These are phyloP conservation scores for Prototheca stagnorum DNA, from an alignment of 163 green algal species.

Conservation along the genomic window DNA sequence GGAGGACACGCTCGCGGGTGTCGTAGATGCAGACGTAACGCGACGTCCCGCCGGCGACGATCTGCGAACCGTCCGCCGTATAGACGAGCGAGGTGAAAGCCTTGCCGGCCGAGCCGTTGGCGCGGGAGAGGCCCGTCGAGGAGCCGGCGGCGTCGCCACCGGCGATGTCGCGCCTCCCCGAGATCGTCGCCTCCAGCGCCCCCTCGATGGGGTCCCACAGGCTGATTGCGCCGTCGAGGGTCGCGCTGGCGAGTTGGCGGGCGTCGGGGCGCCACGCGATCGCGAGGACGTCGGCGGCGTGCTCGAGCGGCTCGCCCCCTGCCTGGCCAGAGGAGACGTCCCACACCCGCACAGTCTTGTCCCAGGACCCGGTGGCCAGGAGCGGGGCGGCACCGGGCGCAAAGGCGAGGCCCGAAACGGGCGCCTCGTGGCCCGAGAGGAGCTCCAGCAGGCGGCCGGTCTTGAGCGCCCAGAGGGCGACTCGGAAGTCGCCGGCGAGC, in stretches of 20 bases:
- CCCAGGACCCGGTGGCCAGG: slow-evolving; percentile 76
- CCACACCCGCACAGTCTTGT: slow-evolving; percentile 77
- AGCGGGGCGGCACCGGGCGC: slow-evolving; percentile 36
- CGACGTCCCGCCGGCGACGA: slow-evolving; percentile 56
- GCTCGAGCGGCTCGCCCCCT: slow-evolving; percentile 59
- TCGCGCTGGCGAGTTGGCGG: slow-evolving; percentile 66
- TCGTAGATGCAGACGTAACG: slow-evolving; percentile 90
- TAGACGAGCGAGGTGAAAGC: slow-evolving; percentile 77
- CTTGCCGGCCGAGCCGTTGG: slow-evolving; percentile 47
- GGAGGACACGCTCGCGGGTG: slow-evolving; percentile 67
- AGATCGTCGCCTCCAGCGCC: slow-evolving; percentile 52
- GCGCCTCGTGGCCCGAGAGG: slow-evolving; percentile 79
- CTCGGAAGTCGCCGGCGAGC: slow-evolving; percentile 62
- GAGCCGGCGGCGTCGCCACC: slow-evolving; percentile 50
- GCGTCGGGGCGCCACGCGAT: slow-evolving; percentile 72
- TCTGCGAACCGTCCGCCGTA: slow-evolving; percentile 68
- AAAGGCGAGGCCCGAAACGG: slow-evolving; percentile 68
- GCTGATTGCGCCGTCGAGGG: slow-evolving; percentile 84
- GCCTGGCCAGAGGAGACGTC: slow-evolving; percentile 75
- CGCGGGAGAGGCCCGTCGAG: slow-evolving; percentile 47
- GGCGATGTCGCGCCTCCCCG: slow-evolving; percentile 73
- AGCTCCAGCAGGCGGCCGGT: slow-evolving; percentile 87
- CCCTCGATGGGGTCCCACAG: slow-evolving; percentile 83
- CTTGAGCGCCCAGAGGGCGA: slow-evolving; percentile 86
- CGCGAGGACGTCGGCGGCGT: slow-evolving; percentile 82